phyloP scores from a whole-genome alignment of 1,284 basidiomycete genomes.

The Paramarasmius palmivorus region DNA sequence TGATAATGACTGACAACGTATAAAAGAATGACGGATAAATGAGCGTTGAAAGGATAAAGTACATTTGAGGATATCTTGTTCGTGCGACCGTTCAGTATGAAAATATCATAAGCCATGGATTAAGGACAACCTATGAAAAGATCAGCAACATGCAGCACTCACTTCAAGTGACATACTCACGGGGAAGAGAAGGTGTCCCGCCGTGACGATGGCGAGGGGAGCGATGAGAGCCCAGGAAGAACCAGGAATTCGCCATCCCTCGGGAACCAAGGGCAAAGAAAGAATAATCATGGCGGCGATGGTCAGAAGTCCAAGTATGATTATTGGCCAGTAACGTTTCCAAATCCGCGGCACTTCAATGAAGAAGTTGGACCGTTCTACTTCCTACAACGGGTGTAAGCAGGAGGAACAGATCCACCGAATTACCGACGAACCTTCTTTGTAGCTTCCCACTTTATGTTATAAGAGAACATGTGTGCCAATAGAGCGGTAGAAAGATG shows the following conservation, averaged over 20 bases:
- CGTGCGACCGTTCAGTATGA: slow-evolving; percentile 42
- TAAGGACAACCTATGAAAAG: slow-evolving; percentile 61
- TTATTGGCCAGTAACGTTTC: slow-evolving; percentile 68
- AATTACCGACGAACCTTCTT: slow-evolving; percentile 47
- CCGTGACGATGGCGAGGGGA: slow-evolving; percentile 61
- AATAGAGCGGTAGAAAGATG: slow-evolving; percentile 74
- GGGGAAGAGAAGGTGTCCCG: slow-evolving; percentile 70
- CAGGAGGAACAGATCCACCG: background rate
- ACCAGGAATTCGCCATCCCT: slow-evolving; percentile 61
- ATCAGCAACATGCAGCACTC: too few species aligned
- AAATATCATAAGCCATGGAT: slow-evolving; percentile 72
- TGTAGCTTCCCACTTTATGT: slow-evolving; percentile 82
- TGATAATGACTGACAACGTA: background rate
- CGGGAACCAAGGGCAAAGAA: slow-evolving; percentile 50
- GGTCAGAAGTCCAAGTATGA: slow-evolving; percentile 52
- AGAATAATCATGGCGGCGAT: slow-evolving; percentile 58
- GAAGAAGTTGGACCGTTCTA: slow-evolving; percentile 85
- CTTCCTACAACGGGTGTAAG: slow-evolving; percentile 38
- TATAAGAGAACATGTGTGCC: slow-evolving; percentile 82
- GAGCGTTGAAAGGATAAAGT: background rate
- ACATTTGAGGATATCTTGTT: background rate
- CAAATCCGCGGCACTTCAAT: slow-evolving; percentile 82
- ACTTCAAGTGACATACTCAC: too few species aligned
- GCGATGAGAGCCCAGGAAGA: slow-evolving; percentile 70
- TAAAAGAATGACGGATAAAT: background rate